Conservation (phyloP, 768 basidiomycete genomes). For the Mycena maculata region DNA sequence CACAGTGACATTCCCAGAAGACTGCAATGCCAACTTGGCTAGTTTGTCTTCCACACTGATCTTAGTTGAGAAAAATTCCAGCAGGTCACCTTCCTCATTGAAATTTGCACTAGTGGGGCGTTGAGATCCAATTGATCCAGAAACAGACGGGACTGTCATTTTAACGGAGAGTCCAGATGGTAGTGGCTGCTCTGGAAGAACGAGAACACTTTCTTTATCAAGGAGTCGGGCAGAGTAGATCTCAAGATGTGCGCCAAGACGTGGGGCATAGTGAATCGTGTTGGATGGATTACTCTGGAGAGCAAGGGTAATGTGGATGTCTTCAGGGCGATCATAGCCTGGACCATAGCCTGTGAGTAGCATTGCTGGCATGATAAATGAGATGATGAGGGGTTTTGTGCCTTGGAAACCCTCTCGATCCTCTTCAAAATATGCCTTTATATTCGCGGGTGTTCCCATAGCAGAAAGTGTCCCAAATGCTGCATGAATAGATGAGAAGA, state of each 20-base stretch:
- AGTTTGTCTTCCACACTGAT: constrained; percentile 35
- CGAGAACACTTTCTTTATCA: constrained; percentile 15
- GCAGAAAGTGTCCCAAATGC: constrained; percentile 27
- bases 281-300: constrained; percentile 7
- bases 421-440: constrained; percentile 30
- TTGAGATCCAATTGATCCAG: constrained; percentile 35
- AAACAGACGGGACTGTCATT: background rate
- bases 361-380: constrained; percentile 32
- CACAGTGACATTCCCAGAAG: constrained; percentile 27
- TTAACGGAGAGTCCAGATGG: constrained; percentile 5
- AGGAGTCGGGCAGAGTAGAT: constrained; percentile 10
- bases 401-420: constrained; percentile 32
- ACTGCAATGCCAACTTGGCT: constrained; percentile 32
- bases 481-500: constrained; percentile 29
- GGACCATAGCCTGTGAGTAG: constrained; percentile 21
- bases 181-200: constrained; percentile 10
- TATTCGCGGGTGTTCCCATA: constrained; percentile 20
- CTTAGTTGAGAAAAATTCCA: constrained; percentile 30
- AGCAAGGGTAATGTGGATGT: constrained; percentile 4
- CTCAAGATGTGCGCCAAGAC: constrained; percentile 9
- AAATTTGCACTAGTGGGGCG: constrained; percentile 33
- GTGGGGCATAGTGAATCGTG: background rate
- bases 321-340: constrained; percentile 10
- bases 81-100: constrained; percentile 41
- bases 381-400: constrained; percentile 26